phyloP scores from a whole-genome alignment of 2,329 filamentous ascomycete species.

The Colletotrichum godetiae region DNA sequence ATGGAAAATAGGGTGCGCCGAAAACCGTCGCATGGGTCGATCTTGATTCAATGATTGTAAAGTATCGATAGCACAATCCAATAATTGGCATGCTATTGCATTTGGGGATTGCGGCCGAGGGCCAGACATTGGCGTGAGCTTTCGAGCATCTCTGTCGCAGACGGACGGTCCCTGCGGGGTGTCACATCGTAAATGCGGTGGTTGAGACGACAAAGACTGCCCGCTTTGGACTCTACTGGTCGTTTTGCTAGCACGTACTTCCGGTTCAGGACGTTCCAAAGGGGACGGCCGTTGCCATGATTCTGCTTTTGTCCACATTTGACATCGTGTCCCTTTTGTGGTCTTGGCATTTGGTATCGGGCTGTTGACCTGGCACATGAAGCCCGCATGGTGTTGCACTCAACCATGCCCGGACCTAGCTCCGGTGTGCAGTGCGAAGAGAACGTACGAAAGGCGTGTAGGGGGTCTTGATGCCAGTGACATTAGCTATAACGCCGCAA shows the following conservation, averaged over 20 bases:
- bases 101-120: constrained; percentile 3
- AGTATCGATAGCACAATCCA: neutral
- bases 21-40: neutral
- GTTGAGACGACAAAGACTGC: neutral
- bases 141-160: constrained; percentile 13
- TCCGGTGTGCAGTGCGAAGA: constrained; percentile 5
- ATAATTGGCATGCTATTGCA: constrained; percentile 5
- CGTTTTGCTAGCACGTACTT: neutral
- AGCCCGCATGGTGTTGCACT: neutral
- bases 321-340: neutral
- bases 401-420: constrained; percentile 1
- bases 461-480: neutral
- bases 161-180: constrained; percentile 19
- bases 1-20: neutral
- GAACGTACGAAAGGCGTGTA: neutral
- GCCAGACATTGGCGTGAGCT: neutral
- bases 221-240: neutral
- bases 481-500: neutral
- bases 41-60: neutral
- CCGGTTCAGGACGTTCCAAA: neutral
- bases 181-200: neutral
- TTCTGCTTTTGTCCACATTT: neutral
- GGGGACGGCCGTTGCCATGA: neutral
- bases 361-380: neutral
- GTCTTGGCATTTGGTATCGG: neutral